phyloP scores from a whole-genome alignment of 1,284 basidiomycete species.

The Naganishia liquefaciens region DNA sequence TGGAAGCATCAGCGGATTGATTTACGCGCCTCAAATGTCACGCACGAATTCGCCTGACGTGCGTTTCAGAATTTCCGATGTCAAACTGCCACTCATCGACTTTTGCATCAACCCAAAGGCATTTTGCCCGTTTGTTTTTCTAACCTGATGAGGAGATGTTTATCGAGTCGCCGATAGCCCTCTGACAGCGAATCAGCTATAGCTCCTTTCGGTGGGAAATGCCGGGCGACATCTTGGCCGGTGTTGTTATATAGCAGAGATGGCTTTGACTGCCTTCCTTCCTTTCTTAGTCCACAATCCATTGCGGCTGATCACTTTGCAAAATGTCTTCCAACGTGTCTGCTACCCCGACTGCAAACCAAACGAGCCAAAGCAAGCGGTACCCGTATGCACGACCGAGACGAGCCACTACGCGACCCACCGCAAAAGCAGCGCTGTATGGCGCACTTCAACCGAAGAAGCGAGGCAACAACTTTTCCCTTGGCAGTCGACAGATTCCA shows the following conservation, averaged over 20 bases:
- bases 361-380: constrained; percentile 1
- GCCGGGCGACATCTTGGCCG: not conserved
- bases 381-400: constrained; percentile 25
- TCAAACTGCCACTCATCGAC: constrained; percentile 3
- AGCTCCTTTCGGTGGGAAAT: not conserved
- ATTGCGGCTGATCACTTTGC: no score
- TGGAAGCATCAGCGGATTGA: no score
- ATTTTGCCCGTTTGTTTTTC: not conserved
- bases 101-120: constrained; percentile 7
- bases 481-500: constrained; percentile 6
- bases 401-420: constrained; percentile 6
- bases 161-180: not conserved
- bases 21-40: no score
- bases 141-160: not conserved
- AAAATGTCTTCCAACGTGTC: no score
- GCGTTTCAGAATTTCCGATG: constrained; percentile 9
- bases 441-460: constrained; percentile 18
- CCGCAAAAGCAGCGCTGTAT: not conserved
- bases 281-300: not conserved
- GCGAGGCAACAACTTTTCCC: constrained; percentile 20
- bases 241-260: not conserved
- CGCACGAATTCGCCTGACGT: no score
- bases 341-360: no score
- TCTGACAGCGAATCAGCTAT: constrained; percentile 1
- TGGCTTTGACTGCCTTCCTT: not conserved